Percentiles rank a stretch among this genome's conserved stretches.
Conservation (phyloP, 768 basidiomycete genomes). For the Suillus brevipes region DNA sequence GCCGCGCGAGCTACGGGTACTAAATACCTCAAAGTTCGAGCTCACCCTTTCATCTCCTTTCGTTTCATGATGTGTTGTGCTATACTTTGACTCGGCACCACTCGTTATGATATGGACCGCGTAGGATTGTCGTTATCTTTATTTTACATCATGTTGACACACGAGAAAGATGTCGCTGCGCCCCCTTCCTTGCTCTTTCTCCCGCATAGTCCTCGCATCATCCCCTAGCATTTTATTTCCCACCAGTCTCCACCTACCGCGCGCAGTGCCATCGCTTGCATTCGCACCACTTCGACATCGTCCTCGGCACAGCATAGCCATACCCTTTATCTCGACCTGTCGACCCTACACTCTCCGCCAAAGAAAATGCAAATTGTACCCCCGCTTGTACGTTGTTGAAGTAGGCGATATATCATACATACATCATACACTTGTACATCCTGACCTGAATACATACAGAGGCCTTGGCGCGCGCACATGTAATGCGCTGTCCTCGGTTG, state of each 20-base stretch:
- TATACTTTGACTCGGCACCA: neutral
- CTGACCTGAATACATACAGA: constrained; percentile 3
- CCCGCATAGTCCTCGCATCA: neutral
- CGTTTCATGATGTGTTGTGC: constrained; percentile 16
- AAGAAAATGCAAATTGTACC: constrained; percentile 4
- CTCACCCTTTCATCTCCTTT: constrained; percentile 11
- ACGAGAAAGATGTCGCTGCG: neutral
- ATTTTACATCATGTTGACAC: neutral
- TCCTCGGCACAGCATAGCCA: constrained; percentile 1
- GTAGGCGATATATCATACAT: constrained; percentile 6
- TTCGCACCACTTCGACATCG: neutral
- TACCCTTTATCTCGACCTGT: neutral
- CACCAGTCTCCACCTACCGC: neutral
- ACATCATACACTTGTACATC: constrained; percentile 1
- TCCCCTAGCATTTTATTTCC: constrained; percentile 3
- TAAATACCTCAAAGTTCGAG: constrained; percentile 19
- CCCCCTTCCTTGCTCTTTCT: neutral
- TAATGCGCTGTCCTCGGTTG: neutral
- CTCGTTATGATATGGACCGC: neutral
- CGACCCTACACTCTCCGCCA: neutral
- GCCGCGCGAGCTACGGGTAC: constrained; percentile 43
- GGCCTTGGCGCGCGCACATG: neutral
- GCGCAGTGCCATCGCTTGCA: neutral
- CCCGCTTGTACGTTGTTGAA: constrained; percentile 5
- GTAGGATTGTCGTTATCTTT: constrained; percentile 4